Evolutionary conservation across 169 alveolate species (phyloP), one percentile per base, ranked within the genome.

Genomic region (Cystoisospora suis): DNA sequence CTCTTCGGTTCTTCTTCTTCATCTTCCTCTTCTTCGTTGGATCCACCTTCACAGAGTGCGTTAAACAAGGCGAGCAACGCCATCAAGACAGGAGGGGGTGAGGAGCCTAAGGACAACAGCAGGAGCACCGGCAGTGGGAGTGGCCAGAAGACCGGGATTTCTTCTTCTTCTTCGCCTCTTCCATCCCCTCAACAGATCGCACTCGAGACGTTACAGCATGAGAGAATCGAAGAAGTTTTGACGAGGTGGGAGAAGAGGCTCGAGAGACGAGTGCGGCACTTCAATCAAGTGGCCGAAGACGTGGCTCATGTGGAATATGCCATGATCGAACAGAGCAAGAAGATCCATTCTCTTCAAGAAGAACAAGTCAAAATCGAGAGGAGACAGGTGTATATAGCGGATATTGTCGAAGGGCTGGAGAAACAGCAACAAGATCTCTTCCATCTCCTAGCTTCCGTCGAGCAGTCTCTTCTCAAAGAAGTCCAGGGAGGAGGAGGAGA

Each of bases 161-260:
- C n/a, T 29, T n/a, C 86, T 20, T 85, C 44, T 17, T 75, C 80
- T 34, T 72, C 69, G 53, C 53, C 89, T 32, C 38, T 79, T 17
- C 77, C 92, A 15, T 86, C 89, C 77, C 92, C 92, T 9, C 89
- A 80, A 58, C 87, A 89, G 72, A 89, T 89, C 53, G 92, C 92
- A 0, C 45, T 89, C 44, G 92, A 89, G 77, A 89, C 92, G 9
- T 47, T 89, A 86, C 92, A 89, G 89, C 92, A 89, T 58, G 92
- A 89, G 75, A 46, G 88, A 40, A 58, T 89, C 86, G 92, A 89
- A 47, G 92, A 89, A 4, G 56, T 89, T 2, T 47, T 89, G 69
- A 77, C 86, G 27, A 89, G 65, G 40, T 89, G 92, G 92, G 92
- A 89, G 45, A 77, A 75, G 92, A 36, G 92, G 85, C 89, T 89